Evolutionary conservation across 768 basidiomycete species (phyloP), one percentile per base, ranked within the genome.

Genomic region (Leccinum uliginosum): DNA sequence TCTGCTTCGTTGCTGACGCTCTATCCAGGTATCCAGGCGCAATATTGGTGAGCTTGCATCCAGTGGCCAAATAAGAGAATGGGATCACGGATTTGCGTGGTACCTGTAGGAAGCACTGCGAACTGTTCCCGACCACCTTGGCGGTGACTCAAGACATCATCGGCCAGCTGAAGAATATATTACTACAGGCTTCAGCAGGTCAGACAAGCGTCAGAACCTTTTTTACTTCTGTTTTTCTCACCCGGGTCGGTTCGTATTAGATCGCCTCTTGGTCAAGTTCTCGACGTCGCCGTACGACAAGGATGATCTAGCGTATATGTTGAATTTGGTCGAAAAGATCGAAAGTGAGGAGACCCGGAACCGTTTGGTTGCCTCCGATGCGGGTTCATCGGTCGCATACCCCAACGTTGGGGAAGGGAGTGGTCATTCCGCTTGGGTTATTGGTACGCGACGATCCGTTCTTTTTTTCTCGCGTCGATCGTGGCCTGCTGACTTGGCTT

Each of bases 111-210:
- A 68, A 58, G 51, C 69, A 71, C 40, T 71, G 71, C 44, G 71
- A 71, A 49, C 44, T 71, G 6, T 72, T 71, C 51, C 69, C 69
- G 29, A 72, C 63, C 15, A 60, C 58, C 14, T 61, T 71, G 14
- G 19, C 47, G 5, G 53, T 71, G 50, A 65, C 67, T 12, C 59
- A 58, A 40, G 30, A 60, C 1, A 34, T 60, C 48, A 67, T 56
- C 8, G 23, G 51, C 38, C 54, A 61, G 40, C 23, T 72, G 27
- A 71, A 67, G 44, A 55, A 61, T 6, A 19, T 62, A 35, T 48
- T 71, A 27, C 35, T 71, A 23, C 69, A 71, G 38, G 65, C 69
- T 35, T 67, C 71, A 15, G 69, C 69, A 65, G 69, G 69, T 72
- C 26, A 44, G 27, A 15, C 10, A 29, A 15, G 29, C 4, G 23